Evolutionary conservation across 139 green algal genomes (phyloP).

Genomic region (Axilococcus clingmanii): DNA sequence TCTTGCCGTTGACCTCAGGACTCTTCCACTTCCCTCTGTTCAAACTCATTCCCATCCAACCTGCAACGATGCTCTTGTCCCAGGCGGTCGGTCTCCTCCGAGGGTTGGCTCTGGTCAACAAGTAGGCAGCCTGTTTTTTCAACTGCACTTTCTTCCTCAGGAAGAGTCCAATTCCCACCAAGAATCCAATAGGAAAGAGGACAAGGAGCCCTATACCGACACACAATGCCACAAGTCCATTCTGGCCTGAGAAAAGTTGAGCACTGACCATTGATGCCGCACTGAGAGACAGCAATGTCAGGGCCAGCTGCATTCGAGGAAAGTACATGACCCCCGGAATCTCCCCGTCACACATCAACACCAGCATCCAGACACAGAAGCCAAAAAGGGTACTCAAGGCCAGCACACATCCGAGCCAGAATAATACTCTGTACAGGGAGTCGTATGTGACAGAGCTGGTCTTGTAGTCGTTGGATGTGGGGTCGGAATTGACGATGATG

Average conservation of each 20-base stretch:
- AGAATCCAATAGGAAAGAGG: slow-evolving; percentile 4
- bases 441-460: slow-evolving; percentile 5
- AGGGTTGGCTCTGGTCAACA: not conserved
- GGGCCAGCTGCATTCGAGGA: slow-evolving; percentile 4
- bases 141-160: slow-evolving; percentile 1
- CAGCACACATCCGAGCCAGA: slow-evolving; percentile 8
- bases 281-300: slow-evolving; percentile 2
- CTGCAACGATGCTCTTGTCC: slow-evolving; percentile 2
- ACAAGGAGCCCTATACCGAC: slow-evolving; percentile 7
- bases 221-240: slow-evolving; percentile 1
- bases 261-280: not conserved
- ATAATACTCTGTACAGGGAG: not conserved
- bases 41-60: slow-evolving; percentile 13
- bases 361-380: slow-evolving; percentile 4
- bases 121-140: slow-evolving; percentile 7
- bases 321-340: slow-evolving; percentile 10
- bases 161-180: not conserved
- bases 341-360: slow-evolving; percentile 6
- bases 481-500: slow-evolving; percentile 1
- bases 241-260: not conserved
- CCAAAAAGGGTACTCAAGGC: not conserved
- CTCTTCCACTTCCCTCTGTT: slow-evolving; percentile 9
- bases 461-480: not conserved
- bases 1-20: slow-evolving; percentile 2
- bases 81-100: not conserved